Evolutionary conservation across 768 basidiomycete species (phyloP), one percentile per base, ranked within the genome.

Genomic region (Cubamyces sp.): DNA sequence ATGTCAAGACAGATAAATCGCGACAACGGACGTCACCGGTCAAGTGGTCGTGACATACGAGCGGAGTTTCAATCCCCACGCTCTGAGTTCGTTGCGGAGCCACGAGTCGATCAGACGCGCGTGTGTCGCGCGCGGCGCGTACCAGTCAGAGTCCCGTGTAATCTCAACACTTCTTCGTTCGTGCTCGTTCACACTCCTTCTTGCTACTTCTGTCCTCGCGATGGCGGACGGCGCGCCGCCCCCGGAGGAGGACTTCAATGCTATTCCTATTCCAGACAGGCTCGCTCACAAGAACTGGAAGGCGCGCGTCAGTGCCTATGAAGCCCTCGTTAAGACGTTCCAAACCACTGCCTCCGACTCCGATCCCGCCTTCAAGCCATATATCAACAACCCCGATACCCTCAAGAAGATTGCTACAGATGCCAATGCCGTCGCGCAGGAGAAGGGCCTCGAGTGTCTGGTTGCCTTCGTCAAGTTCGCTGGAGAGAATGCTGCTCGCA

Each of bases 271-370:
- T 49, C 75, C 84, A 14, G 94, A 96, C 66, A 76, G 96, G 47
- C 87, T 96, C 58, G 78, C 85, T 6, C 94, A 98, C 81, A 98
- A 98, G 83, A 96, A 96, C 74, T 99, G 97, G 97, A 98, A 98
- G 77, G 97, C 97, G 60, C 88, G 97, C 68, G 86, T 96, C 70
- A 94, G 87, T 74, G 97, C 86, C 64, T 99, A 98, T 75, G 91
- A 93, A 72, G 77, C 89, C 21, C 85, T 98, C 66, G 85, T 90
- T 78, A 89, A 91, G 76, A 87, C 84, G 60, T 97, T 97, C 74
- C 87, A 88, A 71, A 89, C 86, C 46, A 94, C 95, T 51, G 90
- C 90, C 68, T 94, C 94, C 50, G 96, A 98, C 73, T 85, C 86
- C 67, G 96, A 98, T 81, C 93, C 94, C 50, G 91, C 91, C 26